Evolutionary conservation across 2,329 filamentous ascomycete species (phyloP).

Genomic region (Epichloe hybrida): DNA sequence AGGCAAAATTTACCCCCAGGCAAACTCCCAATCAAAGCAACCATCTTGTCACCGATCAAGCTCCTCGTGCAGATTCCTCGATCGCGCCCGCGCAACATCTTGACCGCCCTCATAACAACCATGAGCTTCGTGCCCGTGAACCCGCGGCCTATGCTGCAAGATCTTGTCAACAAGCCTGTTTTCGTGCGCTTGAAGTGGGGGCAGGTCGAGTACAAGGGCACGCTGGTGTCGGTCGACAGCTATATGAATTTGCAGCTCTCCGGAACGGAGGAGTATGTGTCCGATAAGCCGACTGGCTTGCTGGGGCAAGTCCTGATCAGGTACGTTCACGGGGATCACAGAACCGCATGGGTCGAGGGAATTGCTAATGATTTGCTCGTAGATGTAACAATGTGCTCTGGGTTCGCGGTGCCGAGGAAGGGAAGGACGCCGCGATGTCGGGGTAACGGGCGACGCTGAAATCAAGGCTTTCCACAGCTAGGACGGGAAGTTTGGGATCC

Average conservation of each 20-base stretch:
- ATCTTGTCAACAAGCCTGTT: conserved; percentile 81
- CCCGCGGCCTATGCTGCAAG: conserved; percentile 91
- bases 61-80: neutral
- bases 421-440: conserved; percentile 5
- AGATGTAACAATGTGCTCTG: conserved; percentile 97
- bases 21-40: neutral
- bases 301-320: conserved; percentile 87
- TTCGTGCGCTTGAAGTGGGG: conserved; percentile 95
- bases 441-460: neutral
- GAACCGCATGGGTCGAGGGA: neutral
- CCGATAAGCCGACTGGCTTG: conserved; percentile 70
- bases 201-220: conserved; percentile 92
- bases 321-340: conserved; percentile 30
- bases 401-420: conserved; percentile 42
- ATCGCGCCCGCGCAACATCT: neutral
- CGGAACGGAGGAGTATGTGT: conserved; percentile 83
- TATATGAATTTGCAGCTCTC: conserved; percentile 98
- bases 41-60: neutral
- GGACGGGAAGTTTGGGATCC: neutral
- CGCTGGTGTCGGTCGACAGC: conserved; percentile 82
- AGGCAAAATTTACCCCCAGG: neutral
- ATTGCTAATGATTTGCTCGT: conserved; percentile 3
- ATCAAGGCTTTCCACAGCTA: neutral
- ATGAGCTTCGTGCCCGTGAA: conserved; percentile 76
- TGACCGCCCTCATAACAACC: conserved; percentile 4